Percentiles rank a stretch among this genome's conserved stretches.
Conservation (phyloP, 495 filamentous ascomycete genomes). For the Tuber melanosporum region DNA sequence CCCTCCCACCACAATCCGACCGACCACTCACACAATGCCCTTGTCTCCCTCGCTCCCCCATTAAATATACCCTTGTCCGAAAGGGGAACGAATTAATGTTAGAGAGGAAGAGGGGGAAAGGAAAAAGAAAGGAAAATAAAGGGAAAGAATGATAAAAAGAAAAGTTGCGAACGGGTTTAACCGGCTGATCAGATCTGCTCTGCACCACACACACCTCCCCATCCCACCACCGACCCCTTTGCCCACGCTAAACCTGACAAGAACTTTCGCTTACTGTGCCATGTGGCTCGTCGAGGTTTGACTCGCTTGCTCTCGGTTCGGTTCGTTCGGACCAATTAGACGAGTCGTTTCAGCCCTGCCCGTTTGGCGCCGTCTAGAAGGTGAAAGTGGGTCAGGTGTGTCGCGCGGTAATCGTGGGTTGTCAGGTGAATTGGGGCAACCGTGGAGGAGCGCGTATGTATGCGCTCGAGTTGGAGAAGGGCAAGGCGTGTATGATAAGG, state of each 20-base stretch:
- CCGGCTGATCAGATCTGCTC: slow-evolving; percentile 5
- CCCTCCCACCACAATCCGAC: background rate
- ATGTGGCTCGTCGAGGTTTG: background rate
- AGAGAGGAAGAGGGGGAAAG: background rate
- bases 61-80: background rate
- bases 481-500: background rate
- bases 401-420: background rate
- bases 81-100: background rate
- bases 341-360: background rate
- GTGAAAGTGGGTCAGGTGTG: background rate
- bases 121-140: background rate
- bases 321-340: slow-evolving; percentile 3
- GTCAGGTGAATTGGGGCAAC: background rate
- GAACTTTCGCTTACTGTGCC: background rate
- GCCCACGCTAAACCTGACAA: background rate
- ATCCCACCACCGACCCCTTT: background rate
- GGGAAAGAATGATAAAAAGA: background rate
- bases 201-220: background rate
- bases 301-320: background rate
- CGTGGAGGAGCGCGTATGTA: background rate
- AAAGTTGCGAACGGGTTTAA: background rate
- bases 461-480: no score
- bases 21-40: slow-evolving; percentile 2
- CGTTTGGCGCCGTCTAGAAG: slow-evolving; percentile 1
- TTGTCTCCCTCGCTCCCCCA: background rate